phyloP scores from a whole-genome alignment of 441 rosid genomes.

The Erodium trifolium region DNA sequence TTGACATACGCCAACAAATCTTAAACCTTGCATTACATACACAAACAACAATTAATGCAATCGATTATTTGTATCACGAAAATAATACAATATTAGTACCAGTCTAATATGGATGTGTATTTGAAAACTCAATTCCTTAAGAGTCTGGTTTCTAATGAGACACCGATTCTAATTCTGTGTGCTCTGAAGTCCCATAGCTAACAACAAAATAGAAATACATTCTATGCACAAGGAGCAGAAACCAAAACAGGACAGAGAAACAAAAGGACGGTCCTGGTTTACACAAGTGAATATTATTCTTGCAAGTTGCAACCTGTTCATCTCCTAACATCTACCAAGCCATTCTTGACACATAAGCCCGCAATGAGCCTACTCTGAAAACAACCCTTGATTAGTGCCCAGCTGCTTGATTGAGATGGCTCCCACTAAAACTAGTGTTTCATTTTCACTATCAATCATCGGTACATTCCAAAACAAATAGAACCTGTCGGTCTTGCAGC shows the following conservation, averaged over 20 bases:
- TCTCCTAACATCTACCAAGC: not conserved
- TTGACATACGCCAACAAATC: too few species aligned
- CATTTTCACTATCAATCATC: not conserved
- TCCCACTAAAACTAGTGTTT: not conserved
- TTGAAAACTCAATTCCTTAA: not conserved
- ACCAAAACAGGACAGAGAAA: not conserved
- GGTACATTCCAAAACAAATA: not conserved
- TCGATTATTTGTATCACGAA: not conserved
- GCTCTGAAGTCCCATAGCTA: not conserved
- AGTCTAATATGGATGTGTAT: not conserved
- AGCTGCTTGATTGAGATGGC: constrained; percentile 3
- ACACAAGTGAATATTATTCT: not conserved
- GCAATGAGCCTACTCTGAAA: not conserved
- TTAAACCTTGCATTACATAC: too few species aligned
- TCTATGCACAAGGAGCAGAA: not conserved
- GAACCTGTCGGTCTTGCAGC: not conserved
- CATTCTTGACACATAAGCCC: constrained; percentile 2
- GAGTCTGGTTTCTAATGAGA: not conserved
- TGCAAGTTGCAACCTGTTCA: not conserved
- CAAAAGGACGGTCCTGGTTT: constrained; percentile 9
- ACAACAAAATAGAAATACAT: not conserved
- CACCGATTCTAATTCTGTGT: not conserved
- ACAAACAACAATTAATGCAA: not conserved
- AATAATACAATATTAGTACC: not conserved
- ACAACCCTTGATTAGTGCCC: not conserved